Conservation (phyloP, 2,329 filamentous ascomycete genomes). For the Shiraia sp. region DNA sequence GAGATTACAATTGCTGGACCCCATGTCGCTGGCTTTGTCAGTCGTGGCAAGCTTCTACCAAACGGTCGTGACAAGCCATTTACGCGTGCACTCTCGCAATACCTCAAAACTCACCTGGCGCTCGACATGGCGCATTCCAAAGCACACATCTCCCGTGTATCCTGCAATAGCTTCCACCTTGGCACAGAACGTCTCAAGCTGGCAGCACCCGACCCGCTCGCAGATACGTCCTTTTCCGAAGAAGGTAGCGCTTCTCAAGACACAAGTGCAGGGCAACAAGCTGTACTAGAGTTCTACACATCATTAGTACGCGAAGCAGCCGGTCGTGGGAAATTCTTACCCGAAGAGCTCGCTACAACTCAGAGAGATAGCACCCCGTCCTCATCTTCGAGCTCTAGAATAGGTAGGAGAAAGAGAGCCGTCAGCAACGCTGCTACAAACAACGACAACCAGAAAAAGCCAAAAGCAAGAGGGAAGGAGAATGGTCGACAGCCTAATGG, state of each 20-base stretch:
- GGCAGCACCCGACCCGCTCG: slow-evolving; percentile 29
- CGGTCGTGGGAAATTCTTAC: slow-evolving; percentile 36
- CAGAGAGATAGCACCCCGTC: slow-evolving; percentile 27
- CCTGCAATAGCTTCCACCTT: slow-evolving; percentile 49
- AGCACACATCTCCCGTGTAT: slow-evolving; percentile 47
- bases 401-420: slow-evolving; percentile 29
- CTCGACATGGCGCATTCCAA: slow-evolving; percentile 46
- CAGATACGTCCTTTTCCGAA: slow-evolving; percentile 29
- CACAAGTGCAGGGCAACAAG: slow-evolving; percentile 35
- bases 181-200: slow-evolving; percentile 47
- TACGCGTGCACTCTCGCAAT: slow-evolving; percentile 44
- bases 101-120: slow-evolving; percentile 48
- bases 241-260: slow-evolving; percentile 25
- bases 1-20: slow-evolving; percentile 48
- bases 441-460: slow-evolving; percentile 28
- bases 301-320: slow-evolving; percentile 38
- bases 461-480: slow-evolving; percentile 26
- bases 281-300: slow-evolving; percentile 36
- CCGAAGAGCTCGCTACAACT: slow-evolving; percentile 16
- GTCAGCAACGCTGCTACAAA: slow-evolving; percentile 25
- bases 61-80: slow-evolving; percentile 36
- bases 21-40: slow-evolving; percentile 45
- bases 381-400: slow-evolving; percentile 22
- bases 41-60: slow-evolving; percentile 27
- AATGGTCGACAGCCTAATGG: slow-evolving; percentile 10